Evolutionary conservation across 2,329 filamentous ascomycete species (phyloP).

Genomic region (Penicillium sp.): DNA sequence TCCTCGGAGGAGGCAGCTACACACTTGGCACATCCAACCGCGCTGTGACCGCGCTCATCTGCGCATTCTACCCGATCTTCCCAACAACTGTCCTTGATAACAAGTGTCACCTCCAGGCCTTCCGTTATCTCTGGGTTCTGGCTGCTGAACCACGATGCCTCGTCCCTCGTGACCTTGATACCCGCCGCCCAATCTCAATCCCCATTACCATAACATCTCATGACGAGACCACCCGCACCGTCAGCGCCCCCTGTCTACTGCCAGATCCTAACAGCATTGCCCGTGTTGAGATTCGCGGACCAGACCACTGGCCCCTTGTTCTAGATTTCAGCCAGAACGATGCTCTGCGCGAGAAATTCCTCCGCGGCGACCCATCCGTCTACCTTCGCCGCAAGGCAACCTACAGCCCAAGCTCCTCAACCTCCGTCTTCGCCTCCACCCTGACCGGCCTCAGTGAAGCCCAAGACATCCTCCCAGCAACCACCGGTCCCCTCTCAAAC

Average conservation of each 20-base stretch:
- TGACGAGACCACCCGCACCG: slow-evolving; percentile 26
- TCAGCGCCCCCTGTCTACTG: slow-evolving; percentile 51
- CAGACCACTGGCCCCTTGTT: slow-evolving; percentile 71
- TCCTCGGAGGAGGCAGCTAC: slow-evolving; percentile 83
- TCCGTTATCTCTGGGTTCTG: slow-evolving; percentile 94
- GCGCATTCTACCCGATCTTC: slow-evolving; percentile 90
- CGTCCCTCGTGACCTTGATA: slow-evolving; percentile 77
- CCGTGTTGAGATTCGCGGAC: slow-evolving; percentile 34
- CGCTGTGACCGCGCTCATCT: slow-evolving; percentile 73
- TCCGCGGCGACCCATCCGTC: slow-evolving; percentile 57
- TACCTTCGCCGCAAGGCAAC: slow-evolving; percentile 63
- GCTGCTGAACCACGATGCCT: slow-evolving; percentile 84
- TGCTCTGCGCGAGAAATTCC: slow-evolving; percentile 56
- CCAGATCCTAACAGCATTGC: slow-evolving; percentile 36
- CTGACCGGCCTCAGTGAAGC: slow-evolving; percentile 62
- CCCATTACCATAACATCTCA: slow-evolving; percentile 59
- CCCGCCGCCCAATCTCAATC: slow-evolving; percentile 66
- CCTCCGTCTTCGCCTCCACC: slow-evolving; percentile 60
- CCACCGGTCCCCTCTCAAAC: slow-evolving; percentile 17
- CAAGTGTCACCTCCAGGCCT: slow-evolving; percentile 85
- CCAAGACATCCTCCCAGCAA: slow-evolving; percentile 36
- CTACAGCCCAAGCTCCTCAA: slow-evolving; percentile 49
- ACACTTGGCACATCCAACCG: slow-evolving; percentile 84
- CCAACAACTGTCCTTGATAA: slow-evolving; percentile 86
- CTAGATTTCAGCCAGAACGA: slow-evolving; percentile 62